Evolutionary conservation across 192 early-diverging fungal species (phyloP).

Genomic region (Neocallimastix lanati): DNA sequence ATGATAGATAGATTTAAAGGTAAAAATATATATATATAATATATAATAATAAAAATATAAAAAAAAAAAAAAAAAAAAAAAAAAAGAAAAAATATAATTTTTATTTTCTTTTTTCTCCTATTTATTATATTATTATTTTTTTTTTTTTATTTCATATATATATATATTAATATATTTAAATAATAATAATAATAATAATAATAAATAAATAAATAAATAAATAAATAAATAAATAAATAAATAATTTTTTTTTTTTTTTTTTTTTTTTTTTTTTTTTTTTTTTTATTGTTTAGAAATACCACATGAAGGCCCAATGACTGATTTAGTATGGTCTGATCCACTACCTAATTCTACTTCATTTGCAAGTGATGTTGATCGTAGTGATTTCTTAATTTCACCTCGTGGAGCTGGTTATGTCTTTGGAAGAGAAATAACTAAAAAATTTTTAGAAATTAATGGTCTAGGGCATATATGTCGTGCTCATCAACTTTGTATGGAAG

Average conservation of each 20-base stretch:
- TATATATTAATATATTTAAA: no score
- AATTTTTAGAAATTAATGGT: slow-evolving; percentile 58
- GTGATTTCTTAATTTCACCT: slow-evolving; percentile 63
- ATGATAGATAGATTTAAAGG: slow-evolving; percentile 69
- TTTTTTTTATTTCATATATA: no score
- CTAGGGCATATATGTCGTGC: slow-evolving; percentile 68
- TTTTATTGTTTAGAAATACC: slow-evolving; percentile 70
- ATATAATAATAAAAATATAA: no score
- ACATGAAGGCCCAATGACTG: slow-evolving; percentile 88
- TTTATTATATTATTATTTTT: no score
- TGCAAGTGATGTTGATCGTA: slow-evolving; percentile 2
- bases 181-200: no score
- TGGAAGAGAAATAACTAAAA: slow-evolving; percentile 54
- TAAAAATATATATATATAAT: slow-evolving; percentile 2
- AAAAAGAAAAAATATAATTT: no score
- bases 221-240: no score
- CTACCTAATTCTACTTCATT: slow-evolving; percentile 8
- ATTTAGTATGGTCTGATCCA: slow-evolving; percentile 84
- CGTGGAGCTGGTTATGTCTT: slow-evolving; percentile 77
- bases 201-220: no score
- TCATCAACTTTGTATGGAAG: slow-evolving; percentile 78
- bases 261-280: no score
- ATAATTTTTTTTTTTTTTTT: no score
- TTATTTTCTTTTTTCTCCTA: no score
- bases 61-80: no score